Evolutionary conservation across 805 yeast genomes (phyloP), one percentile per base, ranked within the genome.

Genomic region (Clavispora santaluciae): DNA sequence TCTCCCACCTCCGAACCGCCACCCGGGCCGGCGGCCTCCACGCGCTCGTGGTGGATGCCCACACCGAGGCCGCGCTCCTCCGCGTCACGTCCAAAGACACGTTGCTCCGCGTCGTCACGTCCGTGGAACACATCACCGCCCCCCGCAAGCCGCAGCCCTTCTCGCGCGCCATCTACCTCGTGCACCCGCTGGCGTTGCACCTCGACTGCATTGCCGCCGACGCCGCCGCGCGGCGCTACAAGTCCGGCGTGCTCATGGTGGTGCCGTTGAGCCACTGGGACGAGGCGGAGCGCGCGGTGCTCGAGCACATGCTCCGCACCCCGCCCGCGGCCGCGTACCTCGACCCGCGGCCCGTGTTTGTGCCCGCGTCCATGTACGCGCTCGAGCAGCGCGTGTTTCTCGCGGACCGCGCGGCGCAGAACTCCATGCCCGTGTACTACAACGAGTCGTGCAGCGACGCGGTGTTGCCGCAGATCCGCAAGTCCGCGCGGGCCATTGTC

Each of bases 151-250:
- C 79, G 13, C 82, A 80, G 58, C 61, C 76, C 2, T 78, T 81
- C 15, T 71, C 86, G 34, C 91, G 84, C 49, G 97, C 89, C 6
- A 67, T 93, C 8, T 93, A 93, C 61, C 64, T 93, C 21, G 61
- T 88, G 13, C 86, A 84, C 38, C 89, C 95, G 1, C 63, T 79
- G 5, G 62, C 66, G 25, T 87, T 76, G 63, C 77, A 83, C 28
- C 64, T 88, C 43, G 83, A 81, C 42, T 90, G 98, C 61, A 71
- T 93, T 16, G 61, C 79, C 36, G 81, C 90, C 0, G 99, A 93
- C 61, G 73, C 76, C 8, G 66, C 70, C 16, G 84, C 91, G 1
- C 68, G 76, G n/a, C 74, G 95, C 42, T 93, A 90, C 63, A 78
- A 78, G 41, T 75, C 72, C 31, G 90, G 90, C 1, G 82, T 85